Evolutionary conservation across 2,329 filamentous ascomycete species (phyloP).

Genomic region (Calonectria hongkongensis): DNA sequence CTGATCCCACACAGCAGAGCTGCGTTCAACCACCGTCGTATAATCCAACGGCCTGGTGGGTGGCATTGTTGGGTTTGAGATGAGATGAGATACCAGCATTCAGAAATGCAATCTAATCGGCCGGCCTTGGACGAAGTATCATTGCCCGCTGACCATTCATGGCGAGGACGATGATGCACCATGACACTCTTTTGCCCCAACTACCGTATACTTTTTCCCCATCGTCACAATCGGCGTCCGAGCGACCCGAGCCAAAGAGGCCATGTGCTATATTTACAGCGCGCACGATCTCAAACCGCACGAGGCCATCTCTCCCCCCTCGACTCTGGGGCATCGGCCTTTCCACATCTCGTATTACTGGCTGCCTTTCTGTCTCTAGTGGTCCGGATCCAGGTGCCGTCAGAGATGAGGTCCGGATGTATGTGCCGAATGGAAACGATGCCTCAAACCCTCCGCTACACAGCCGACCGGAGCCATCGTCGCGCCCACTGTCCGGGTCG

Average conservation of each 20-base stretch:
- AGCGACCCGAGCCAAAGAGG: conserved; percentile 9
- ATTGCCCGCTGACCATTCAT: neutral
- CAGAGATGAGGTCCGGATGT: conserved; percentile 20
- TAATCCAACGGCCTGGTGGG: conserved; percentile 15
- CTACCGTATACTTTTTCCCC: neutral
- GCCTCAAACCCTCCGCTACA: conserved; percentile 11
- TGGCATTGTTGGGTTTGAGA: conserved; percentile 13
- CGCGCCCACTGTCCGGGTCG: neutral
- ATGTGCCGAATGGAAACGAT: conserved; percentile 11
- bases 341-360: conserved; percentile 31
- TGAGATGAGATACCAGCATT: neutral
- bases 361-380: neutral
- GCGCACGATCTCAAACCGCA: conserved; percentile 7
- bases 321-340: conserved; percentile 8
- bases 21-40: conserved; percentile 8
- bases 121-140: neutral
- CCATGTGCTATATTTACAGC: conserved; percentile 19
- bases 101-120: neutral
- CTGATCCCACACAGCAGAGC: conserved; percentile 21
- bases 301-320: neutral
- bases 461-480: conserved; percentile 17
- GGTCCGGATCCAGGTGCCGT: conserved; percentile 26
- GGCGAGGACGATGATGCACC: neutral
- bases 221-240: neutral
- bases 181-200: neutral